A percentile compares a stretch with the other conserved stretches of the same genome.
Conservation (phyloP, 2,329 filamentous ascomycete species). For the Pestalotiopsis sp. region DNA sequence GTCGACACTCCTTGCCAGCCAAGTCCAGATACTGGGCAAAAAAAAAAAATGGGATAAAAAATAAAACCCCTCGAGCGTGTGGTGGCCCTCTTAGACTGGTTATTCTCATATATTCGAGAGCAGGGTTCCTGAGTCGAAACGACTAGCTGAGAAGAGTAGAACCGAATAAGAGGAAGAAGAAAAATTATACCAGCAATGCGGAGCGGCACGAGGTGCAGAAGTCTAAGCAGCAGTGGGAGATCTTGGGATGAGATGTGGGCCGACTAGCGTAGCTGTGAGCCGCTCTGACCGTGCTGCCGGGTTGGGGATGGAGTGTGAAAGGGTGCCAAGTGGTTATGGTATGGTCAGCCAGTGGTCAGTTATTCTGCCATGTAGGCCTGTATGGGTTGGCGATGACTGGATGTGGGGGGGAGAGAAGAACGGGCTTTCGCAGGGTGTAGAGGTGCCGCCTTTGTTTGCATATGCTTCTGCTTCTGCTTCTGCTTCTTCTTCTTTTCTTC, state of each 20-base stretch:
- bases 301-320: constrained; percentile 15
- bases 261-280: constrained; percentile 26
- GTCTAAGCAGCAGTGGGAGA: constrained; percentile 29
- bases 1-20: neutral
- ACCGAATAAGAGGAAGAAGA: neutral
- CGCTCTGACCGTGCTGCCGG: constrained; percentile 25
- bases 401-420: neutral
- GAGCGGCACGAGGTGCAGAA: constrained; percentile 37
- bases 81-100: constrained; percentile 32
- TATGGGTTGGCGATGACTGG: neutral
- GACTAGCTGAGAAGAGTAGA: constrained; percentile 22
- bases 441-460: neutral
- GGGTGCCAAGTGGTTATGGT: constrained; percentile 21
- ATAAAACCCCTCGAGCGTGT: neutral
- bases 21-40: neutral
- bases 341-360: constrained; percentile 12
- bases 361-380: neutral
- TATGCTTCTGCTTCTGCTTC: neutral
- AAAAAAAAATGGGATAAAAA: constrained; percentile 20
- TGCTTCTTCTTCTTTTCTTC: neutral
- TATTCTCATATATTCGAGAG: constrained; percentile 27
- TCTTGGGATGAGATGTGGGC: constrained; percentile 33
- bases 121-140: constrained; percentile 26
- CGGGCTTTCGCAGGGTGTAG: neutral
- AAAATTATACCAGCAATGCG: constrained; percentile 24